Percentiles rank a stretch among this genome's conserved stretches.
Conservation (phyloP, 768 basidiomycete species). For the Neoboletus brunneissimus region DNA sequence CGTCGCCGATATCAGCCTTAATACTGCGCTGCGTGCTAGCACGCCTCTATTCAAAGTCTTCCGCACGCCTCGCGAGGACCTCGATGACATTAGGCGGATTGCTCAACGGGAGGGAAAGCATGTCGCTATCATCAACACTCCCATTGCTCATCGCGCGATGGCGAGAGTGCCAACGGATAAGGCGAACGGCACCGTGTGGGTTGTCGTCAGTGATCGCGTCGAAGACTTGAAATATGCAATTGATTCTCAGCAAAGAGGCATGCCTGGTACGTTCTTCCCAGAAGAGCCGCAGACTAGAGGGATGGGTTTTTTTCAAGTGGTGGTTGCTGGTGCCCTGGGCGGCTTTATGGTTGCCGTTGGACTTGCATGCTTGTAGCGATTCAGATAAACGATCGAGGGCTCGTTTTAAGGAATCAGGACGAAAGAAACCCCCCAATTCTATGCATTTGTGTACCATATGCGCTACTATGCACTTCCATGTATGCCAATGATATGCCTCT, state of each 20-base stretch:
- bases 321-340: slow-evolving; percentile 31
- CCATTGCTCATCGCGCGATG: slow-evolving; percentile 24
- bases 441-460: slow-evolving; percentile 17
- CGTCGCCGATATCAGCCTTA: slow-evolving; percentile 24
- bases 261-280: slow-evolving; percentile 31
- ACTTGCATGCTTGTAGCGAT: slow-evolving; percentile 33
- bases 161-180: slow-evolving; percentile 18
- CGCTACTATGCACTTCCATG: slow-evolving; percentile 1
- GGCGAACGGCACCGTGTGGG: slow-evolving; percentile 27
- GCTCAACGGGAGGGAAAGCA: slow-evolving; percentile 34
- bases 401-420: background rate
- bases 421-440: background rate
- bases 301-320: slow-evolving; percentile 32
- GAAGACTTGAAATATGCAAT: slow-evolving; percentile 34
- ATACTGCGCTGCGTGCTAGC: slow-evolving; percentile 27
- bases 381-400: slow-evolving; percentile 8
- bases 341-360: slow-evolving; percentile 31
- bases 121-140: slow-evolving; percentile 27
- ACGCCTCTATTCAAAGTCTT: slow-evolving; percentile 36
- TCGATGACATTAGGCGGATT: slow-evolving; percentile 23
- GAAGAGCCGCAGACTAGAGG: slow-evolving; percentile 18
- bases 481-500: slow-evolving; percentile 19
- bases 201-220: slow-evolving; percentile 31
- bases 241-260: slow-evolving; percentile 30
- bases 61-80: slow-evolving; percentile 29